These are phyloP conservation scores for Saccharomycopsis selenospora DNA, from an alignment of 805 yeast species.

Conservation along the genomic window DNA sequence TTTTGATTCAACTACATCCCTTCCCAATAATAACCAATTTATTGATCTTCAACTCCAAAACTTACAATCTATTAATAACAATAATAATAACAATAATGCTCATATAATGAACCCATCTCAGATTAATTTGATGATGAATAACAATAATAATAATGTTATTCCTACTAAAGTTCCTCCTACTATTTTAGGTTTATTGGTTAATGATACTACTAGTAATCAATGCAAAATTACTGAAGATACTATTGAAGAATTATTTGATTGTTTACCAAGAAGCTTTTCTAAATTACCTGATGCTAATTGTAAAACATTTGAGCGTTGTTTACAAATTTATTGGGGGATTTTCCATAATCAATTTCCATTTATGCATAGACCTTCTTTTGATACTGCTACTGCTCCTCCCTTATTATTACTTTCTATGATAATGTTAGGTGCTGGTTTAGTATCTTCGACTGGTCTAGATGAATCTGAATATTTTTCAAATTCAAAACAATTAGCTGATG, in stretches of 20 bases:
- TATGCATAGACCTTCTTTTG: constrained; percentile 41
- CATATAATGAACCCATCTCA: no score
- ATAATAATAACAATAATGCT: no score
- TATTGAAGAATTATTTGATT: background rate
- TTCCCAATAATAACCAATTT: no score
- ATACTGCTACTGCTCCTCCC: constrained; percentile 44
- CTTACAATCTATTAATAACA: no score
- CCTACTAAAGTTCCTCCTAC: background rate
- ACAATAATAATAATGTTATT: background rate
- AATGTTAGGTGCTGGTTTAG: constrained; percentile 44
- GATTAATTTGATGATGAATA: background rate
- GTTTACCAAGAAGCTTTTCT: background rate
- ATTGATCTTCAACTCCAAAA: no score
- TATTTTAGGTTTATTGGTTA: background rate
- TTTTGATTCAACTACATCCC: no score
- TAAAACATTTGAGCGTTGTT: constrained; percentile 22
- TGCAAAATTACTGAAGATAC: background rate
- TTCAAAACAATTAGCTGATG: constrained; percentile 12
- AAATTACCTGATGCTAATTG: constrained; percentile 5
- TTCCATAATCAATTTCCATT: constrained; percentile 51
- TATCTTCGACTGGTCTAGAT: constrained; percentile 12
- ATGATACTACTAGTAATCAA: background rate
- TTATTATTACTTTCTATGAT: constrained; percentile 49
- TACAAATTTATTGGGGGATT: constrained; percentile 42
- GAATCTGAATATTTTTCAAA: constrained; percentile 7